phyloP scores from a whole-genome alignment of 345 rosid genomes.

The Salix exigua region DNA sequence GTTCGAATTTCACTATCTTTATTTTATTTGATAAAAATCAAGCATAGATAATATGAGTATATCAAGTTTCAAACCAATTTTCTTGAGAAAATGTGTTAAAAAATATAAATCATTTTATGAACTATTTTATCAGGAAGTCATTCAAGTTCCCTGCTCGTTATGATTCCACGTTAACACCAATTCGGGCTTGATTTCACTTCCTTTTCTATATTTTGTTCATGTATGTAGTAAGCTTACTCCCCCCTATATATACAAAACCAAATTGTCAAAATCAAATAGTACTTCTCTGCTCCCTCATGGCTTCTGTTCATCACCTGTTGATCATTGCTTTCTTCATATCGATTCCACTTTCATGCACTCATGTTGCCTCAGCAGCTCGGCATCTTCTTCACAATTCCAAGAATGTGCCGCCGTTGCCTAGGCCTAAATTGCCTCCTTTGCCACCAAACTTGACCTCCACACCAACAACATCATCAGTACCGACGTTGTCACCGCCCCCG shows the following conservation, averaged over 20 bases:
- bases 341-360: not conserved
- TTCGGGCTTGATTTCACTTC: too few species aligned
- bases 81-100: too few species aligned
- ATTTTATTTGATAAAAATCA: too few species aligned
- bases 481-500: not conserved
- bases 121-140: too few species aligned
- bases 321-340: conserved; percentile 1
- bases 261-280: not conserved
- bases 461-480: conserved; percentile 18
- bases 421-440: conserved; percentile 18
- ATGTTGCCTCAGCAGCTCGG: not conserved
- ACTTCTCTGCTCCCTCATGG: not conserved
- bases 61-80: too few species aligned
- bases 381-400: not conserved
- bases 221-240: not conserved
- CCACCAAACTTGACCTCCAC: conserved; percentile 13
- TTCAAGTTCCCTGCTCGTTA: too few species aligned
- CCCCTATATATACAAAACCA: not conserved
- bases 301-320: not conserved
- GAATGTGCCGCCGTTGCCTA: conserved; percentile 4
- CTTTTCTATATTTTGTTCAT: not conserved
- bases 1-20: too few species aligned
- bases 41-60: too few species aligned
- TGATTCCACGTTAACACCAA: too few species aligned
- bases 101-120: too few species aligned